Base-by-base conservation (phyloP, 2,329 filamentous ascomycete species). In the Ophiognomonia clavigignenti-juglandacearum region DNA sequence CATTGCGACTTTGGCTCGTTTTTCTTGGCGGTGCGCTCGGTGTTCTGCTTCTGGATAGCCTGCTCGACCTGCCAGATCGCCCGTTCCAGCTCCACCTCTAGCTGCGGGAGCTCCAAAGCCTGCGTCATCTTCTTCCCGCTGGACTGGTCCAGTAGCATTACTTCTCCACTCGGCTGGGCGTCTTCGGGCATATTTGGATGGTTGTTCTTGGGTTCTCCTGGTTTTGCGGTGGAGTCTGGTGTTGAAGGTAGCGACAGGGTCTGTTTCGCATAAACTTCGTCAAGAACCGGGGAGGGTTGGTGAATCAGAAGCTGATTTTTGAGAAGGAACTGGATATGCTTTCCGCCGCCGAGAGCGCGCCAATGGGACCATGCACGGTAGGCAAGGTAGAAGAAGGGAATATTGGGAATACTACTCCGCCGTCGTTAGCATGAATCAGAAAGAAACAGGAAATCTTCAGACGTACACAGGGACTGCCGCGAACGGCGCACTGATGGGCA, bases 371-470 rank as follows among this genome's bases (percentile, higher is more conserved):
- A 97, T 22, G 89, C 86, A 54, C 93, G 80, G 70, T 95, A 98
- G 16, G 80, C 81, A 34, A 97, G 78, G 65, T 97, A 98, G 73
- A 97, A 97, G 73, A 97, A 97, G 16, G 93, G 93, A 11, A 98
- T 73, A 63, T 98, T 96, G 29, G 92, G 91, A 53, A 96, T 77
- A 53, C 88, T 95, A 56, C 10, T 41, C 50, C 35, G 39, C 13
- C 31, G 38, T 50, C 18, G 47, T 57, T 50, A 39, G 53, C 41
- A 36, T 31, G 20, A 16, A 49, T 29, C 31, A 19, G 35, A 22
- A 18, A 35, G n/a, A 11, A 43, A 16, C 40, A 16, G 29, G 43
- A 32, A 45, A 26, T 37, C 27, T 34, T 8, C 14, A 10, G 13
- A 72, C 88, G 68, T 78, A 95, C 89, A 97, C 62, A 38, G 93